These are phyloP conservation scores for Spatholobus suberectus DNA, from an alignment of 306 rosid species.

Conservation along the genomic window DNA sequence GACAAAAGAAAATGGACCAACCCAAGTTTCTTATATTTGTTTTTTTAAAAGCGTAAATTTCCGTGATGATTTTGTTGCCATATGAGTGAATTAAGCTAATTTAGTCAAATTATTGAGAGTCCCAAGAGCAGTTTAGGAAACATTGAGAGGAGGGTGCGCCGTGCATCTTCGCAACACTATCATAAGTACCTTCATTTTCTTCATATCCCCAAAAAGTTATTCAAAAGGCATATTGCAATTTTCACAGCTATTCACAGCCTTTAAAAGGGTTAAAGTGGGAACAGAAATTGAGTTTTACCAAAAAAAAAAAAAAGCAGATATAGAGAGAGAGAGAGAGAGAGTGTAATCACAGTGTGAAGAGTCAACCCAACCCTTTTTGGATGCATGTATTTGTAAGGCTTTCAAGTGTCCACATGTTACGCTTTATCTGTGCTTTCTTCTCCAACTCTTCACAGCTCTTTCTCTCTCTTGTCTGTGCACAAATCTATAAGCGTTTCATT, in stretches of 20 bases:
- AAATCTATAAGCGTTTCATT: constrained; percentile 42
- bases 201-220: constrained; percentile 26
- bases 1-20: constrained; percentile 6
- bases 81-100: constrained; percentile 6
- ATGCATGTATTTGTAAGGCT: constrained; percentile 81
- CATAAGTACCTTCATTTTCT: constrained; percentile 46
- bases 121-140: constrained; percentile 19
- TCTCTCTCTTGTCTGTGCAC: constrained; percentile 23
- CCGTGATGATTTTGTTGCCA: constrained; percentile 27
- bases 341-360: constrained; percentile 39
- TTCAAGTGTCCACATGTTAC: constrained; percentile 77
- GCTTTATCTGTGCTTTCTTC: constrained; percentile 53
- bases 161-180: constrained; percentile 36
- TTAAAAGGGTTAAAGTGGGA: constrained; percentile 40
- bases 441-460: not conserved
- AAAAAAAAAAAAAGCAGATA: too few species aligned
- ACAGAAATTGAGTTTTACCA: too few species aligned
- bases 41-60: constrained; percentile 3
- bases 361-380: constrained; percentile 91
- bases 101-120: constrained; percentile 30
- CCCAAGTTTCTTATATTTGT: not conserved
- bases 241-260: constrained; percentile 46
- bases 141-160: not conserved
- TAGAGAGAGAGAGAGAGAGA: not conserved
- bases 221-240: constrained; percentile 38